Evolutionary conservation across 805 yeast genomes (phyloP), one percentile per base, ranked within the genome.

Genomic region (Cephaloascus fragrans): DNA sequence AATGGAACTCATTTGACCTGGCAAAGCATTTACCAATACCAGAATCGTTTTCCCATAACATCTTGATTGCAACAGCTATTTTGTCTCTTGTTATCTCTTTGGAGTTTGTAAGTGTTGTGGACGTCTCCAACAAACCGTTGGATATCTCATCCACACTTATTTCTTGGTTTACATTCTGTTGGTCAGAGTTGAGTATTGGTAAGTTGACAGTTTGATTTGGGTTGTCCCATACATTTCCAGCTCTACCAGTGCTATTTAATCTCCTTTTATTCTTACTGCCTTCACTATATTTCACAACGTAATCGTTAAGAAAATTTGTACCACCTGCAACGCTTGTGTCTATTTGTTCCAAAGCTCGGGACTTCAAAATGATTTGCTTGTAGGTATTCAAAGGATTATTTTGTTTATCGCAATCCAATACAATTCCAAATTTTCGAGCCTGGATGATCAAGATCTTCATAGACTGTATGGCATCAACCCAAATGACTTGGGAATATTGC

Each of bases 401-500:
- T 5, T 75, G 73, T 36, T 48, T 51, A 51, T 85, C 94, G 51
- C 88, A 79, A 38, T 77, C 82, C 40, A 87, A 60, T 1, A 65
- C 64, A 23, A 85, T 80, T 1, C 76, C 77, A 43, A 82, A 49
- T 49, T 70, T 75, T 31, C 87, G 61, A 0, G 94, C 89, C 51
- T 84, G 86, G n/a, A 80, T 67, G 20, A 90, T 75, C 39, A 89
- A 62, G 18, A 57, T 59, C 53, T 83, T 79, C 93, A 89, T 87
- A 31, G 86, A 73, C 47, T 85, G 87, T 37, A 89, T 77, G 1
- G 93, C 76, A 59, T 90, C 97, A 12, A 83, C 83, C 96, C 97
- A 93, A 18, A 93, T 86, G 16, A 90, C 85, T 47, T 87, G 88
- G 2, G 83, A 58, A 56, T 88, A 93, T 55, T 84, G 89, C 34